Conservation (phyloP, 805 yeast species). For the Starmerella stigmatis region DNA sequence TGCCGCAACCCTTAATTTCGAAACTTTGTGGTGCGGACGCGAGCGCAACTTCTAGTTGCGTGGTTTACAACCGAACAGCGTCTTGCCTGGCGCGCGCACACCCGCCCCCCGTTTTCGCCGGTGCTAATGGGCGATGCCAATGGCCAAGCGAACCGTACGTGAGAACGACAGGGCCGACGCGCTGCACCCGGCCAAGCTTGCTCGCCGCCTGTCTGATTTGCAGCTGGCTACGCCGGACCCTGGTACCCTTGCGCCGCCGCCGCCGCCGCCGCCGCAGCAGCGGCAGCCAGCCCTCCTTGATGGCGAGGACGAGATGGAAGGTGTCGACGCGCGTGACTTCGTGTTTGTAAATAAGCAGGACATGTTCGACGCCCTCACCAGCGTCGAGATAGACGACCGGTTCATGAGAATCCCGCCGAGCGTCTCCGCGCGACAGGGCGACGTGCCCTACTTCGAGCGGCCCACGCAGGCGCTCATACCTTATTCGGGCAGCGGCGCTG, state of each 20-base stretch:
- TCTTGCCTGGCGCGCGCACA: too few relatives aligned
- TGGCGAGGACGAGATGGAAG: slow-evolving; percentile 19
- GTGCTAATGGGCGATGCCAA: background rate
- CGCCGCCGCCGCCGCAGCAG: too few relatives aligned
- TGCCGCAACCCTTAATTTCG: slow-evolving; percentile 2
- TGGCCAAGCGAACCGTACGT: background rate
- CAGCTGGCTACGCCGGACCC: slow-evolving; percentile 1
- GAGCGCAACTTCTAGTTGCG: background rate
- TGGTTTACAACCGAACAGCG: background rate
- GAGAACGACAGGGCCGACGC: background rate
- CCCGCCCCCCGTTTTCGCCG: too few relatives aligned
- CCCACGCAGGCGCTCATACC: slow-evolving; percentile 19
- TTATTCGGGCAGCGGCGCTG: background rate
- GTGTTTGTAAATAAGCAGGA: slow-evolving; percentile 9
- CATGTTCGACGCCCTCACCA: slow-evolving; percentile 18
- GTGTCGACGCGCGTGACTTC: slow-evolving; percentile 17
- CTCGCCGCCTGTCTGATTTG: slow-evolving; percentile 7
- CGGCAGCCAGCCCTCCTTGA: too few relatives aligned
- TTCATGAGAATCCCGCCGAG: slow-evolving; percentile 19
- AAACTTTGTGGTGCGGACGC: background rate
- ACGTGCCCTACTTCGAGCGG: slow-evolving; percentile 14
- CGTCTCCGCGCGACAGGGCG: background rate
- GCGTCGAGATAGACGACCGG: slow-evolving; percentile 18
- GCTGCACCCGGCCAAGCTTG: slow-evolving; percentile 12
- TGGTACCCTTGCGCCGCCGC: background rate